phyloP scores from a whole-genome alignment of 2,329 filamentous ascomycete species.

The Fusarium virguliforme region DNA sequence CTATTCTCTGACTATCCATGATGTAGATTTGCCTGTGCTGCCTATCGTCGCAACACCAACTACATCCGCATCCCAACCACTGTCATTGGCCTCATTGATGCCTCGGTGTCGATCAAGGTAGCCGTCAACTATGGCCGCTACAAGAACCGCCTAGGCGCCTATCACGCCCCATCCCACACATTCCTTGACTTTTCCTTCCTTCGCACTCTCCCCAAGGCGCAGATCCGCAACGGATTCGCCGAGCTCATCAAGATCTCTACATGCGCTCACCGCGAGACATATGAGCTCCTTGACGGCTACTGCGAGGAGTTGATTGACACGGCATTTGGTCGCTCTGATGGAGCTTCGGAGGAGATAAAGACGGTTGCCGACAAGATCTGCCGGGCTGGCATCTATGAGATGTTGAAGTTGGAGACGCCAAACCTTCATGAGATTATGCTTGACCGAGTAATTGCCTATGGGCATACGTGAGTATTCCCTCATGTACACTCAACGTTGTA shows the following conservation, averaged over 20 bases:
- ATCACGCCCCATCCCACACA: slow-evolving; percentile 80
- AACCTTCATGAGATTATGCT: slow-evolving; percentile 82
- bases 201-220: slow-evolving; percentile 76
- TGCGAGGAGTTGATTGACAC: slow-evolving; percentile 78
- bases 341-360: slow-evolving; percentile 69
- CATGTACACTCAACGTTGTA: neutral
- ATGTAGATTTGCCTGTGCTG: slow-evolving; percentile 77
- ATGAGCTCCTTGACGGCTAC: slow-evolving; percentile 77
- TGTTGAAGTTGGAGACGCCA: slow-evolving; percentile 81
- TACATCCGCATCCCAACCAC: slow-evolving; percentile 83
- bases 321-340: slow-evolving; percentile 75
- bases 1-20: neutral
- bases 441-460: slow-evolving; percentile 81
- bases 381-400: slow-evolving; percentile 78
- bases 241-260: slow-evolving; percentile 84
- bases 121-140: slow-evolving; percentile 83
- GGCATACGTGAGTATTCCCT: slow-evolving; percentile 72
- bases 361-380: slow-evolving; percentile 78
- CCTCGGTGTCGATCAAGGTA: slow-evolving; percentile 84
- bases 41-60: slow-evolving; percentile 81
- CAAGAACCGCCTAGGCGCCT: slow-evolving; percentile 82
- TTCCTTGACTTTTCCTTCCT: slow-evolving; percentile 83
- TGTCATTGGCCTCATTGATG: slow-evolving; percentile 82
- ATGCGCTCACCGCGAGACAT: slow-evolving; percentile 77
- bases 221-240: slow-evolving; percentile 82